Evolutionary conservation across 1,284 basidiomycete species (phyloP), one percentile per base, ranked within the genome.

Genomic region (Fomitopsis betulina): DNA sequence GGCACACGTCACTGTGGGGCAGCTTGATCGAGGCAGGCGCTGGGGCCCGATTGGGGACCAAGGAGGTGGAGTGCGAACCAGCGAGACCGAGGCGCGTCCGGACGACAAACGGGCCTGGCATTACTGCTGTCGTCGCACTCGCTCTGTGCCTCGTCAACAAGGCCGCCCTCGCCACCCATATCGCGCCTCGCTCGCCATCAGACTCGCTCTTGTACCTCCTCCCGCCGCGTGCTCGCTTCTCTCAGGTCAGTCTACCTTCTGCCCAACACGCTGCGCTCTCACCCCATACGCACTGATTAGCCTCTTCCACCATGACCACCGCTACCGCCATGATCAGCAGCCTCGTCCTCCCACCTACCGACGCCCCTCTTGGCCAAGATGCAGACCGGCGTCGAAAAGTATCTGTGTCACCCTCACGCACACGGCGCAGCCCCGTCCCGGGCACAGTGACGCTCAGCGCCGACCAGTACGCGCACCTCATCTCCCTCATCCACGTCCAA

Each of bases 401-500:
- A 6, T 35, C 49, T 8, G 35, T 15, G 13, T 37, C 35, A 15
- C 35, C 35, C 13, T 12, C 35, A 6, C 9, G n/a, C 32, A 12
- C n/a, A 10, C 49, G 49, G 30, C 15, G 25, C 23, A 51, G 32
- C 33, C 49, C 49, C 32, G 17, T n/a, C 21, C 54, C 54, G 23
- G 55, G 55, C 39, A 56, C 55, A 1, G 55, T 56, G 25, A 56
- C 58, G 10, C 55, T 59, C 35, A 56, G 40, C 35, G 39, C 55
- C 10, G 52, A 53, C 35, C 58, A 59, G 43, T 53, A 56, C 35
- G 43, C 43, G 5, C 35, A 54, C 25, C 55, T 59, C 33, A 51
- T 56, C 32, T 45, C 58, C 42, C 50, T 53, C 39, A 55, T 59
- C 33, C 55, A 54, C 19, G 35, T 54, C 25, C 47, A 43, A 2